phyloP scores from a whole-genome alignment of 1,284 basidiomycete species.

The Trichosporon asahii region DNA sequence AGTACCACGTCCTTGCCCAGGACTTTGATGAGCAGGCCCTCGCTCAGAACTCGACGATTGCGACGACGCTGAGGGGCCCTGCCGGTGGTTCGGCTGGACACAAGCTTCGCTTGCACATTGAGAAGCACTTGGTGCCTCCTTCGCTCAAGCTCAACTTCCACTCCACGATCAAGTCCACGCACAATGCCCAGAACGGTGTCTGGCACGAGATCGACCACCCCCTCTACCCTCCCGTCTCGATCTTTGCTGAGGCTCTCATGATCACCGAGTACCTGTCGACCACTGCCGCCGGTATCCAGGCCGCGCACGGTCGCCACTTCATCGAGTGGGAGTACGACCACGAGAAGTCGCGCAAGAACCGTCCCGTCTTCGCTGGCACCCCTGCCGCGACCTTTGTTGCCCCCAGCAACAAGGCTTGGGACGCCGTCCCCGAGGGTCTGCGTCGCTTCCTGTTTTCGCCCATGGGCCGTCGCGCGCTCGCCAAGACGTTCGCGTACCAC shows the following conservation, averaged over 20 bases:
- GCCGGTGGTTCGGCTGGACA: slow-evolving; percentile 59
- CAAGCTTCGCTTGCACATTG: slow-evolving; percentile 60
- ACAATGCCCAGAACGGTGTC: slow-evolving; percentile 62
- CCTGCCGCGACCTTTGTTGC: slow-evolving; percentile 63
- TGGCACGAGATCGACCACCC: slow-evolving; percentile 63
- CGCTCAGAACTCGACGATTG: slow-evolving; percentile 60
- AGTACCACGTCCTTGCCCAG: slow-evolving; percentile 63
- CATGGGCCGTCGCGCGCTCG: slow-evolving; percentile 59
- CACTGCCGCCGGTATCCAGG: slow-evolving; percentile 62
- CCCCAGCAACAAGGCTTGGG: slow-evolving; percentile 65
- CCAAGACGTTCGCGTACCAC: slow-evolving; percentile 66
- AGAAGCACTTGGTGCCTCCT: slow-evolving; percentile 53
- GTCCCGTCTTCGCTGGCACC: slow-evolving; percentile 55
- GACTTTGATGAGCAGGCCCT: slow-evolving; percentile 54
- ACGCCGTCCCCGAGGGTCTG: slow-evolving; percentile 59
- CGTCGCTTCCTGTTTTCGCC: slow-evolving; percentile 66
- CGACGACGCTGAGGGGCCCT: slow-evolving; percentile 59
- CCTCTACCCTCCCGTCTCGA: slow-evolving; percentile 62
- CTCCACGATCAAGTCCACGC: slow-evolving; percentile 54
- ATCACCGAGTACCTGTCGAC: slow-evolving; percentile 59
- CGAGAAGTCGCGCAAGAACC: slow-evolving; percentile 48
- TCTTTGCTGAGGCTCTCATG: slow-evolving; percentile 62
- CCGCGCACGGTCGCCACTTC: slow-evolving; percentile 55
- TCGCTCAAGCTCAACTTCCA: slow-evolving; percentile 59
- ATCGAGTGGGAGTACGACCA: slow-evolving; percentile 55